Conservation (phyloP, 2,329 filamentous ascomycete species). For the Colletotrichum chlorophyti region DNA sequence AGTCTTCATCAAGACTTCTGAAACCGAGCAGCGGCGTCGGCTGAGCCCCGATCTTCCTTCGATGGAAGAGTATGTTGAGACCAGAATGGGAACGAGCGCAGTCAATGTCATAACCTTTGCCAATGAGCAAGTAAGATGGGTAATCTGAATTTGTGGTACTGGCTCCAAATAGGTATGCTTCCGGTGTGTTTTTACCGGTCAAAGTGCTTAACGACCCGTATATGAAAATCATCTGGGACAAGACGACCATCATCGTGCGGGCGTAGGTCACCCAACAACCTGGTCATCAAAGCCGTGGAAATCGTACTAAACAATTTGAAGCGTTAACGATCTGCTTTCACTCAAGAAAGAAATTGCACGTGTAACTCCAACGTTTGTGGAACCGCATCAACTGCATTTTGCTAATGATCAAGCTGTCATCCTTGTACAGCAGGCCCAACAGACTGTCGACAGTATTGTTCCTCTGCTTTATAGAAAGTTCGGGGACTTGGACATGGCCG, state of each 20-base stretch:
- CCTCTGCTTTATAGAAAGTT: not conserved
- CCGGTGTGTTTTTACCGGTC: not conserved
- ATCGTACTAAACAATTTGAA: too few species aligned
- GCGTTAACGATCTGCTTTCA: not conserved
- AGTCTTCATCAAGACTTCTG: not conserved
- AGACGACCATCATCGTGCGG: not conserved
- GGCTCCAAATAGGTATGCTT: not conserved
- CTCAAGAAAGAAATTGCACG: not conserved
- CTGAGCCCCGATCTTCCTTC: not conserved
- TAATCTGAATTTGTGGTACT: not conserved
- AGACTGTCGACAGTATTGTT: not conserved
- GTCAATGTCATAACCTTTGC: not conserved
- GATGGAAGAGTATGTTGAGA: not conserved
- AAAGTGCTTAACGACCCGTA: not conserved
- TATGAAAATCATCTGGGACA: not conserved
- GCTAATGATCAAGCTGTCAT: not conserved
- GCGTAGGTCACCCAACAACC: not conserved
- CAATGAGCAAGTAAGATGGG: not conserved
- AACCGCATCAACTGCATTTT: not conserved
- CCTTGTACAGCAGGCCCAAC: not conserved
- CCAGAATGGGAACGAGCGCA: constrained; percentile 3
- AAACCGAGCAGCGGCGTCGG: not conserved
- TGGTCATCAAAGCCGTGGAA: not conserved
- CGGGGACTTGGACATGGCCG: not conserved
- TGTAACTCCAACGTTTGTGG: too few species aligned